Evolutionary conservation across 164 flowering plant species (phyloP).

Genomic region (Kingdonia uniflora): DNA sequence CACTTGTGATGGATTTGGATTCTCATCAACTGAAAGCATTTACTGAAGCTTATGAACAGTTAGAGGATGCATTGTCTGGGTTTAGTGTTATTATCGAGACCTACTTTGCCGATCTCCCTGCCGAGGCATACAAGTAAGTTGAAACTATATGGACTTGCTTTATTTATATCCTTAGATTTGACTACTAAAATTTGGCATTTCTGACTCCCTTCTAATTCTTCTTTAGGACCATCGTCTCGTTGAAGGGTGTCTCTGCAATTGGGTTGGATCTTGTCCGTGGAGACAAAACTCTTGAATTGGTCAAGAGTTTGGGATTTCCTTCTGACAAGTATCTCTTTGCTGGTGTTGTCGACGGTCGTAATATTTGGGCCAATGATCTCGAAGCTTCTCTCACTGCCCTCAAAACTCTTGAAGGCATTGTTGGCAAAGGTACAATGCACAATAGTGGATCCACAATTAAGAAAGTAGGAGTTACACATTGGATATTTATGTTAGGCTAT

Average conservation of each 20-base stretch:
- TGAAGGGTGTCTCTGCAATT: constrained; percentile 17
- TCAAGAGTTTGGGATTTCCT: constrained; percentile 18
- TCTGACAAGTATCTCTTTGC: constrained; percentile 21
- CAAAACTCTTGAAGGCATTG: constrained; percentile 14
- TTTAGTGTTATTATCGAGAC: constrained; percentile 16
- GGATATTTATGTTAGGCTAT: too few relatives aligned
- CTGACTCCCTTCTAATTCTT: not conserved
- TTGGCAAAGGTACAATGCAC: constrained; percentile 21
- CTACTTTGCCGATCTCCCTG: constrained; percentile 19
- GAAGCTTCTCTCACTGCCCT: constrained; percentile 17
- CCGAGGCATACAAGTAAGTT: constrained; percentile 16
- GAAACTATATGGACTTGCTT: not conserved
- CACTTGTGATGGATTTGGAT: constrained; percentile 17
- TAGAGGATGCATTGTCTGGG: constrained; percentile 17
- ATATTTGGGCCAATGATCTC: constrained; percentile 24
- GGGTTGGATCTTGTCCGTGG: constrained; percentile 23
- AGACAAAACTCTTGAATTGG: constrained; percentile 17
- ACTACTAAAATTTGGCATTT: not conserved
- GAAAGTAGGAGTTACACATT: too few relatives aligned
- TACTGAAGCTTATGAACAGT: constrained; percentile 15
- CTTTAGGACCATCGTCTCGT: constrained; percentile 11
- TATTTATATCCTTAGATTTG: not conserved
- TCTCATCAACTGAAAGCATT: constrained; percentile 17
- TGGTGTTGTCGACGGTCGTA: constrained; percentile 20
- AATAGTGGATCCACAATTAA: too few relatives aligned